phyloP scores from a whole-genome alignment of 1,139 yeast species.

The Hyphopichia burtonii region DNA sequence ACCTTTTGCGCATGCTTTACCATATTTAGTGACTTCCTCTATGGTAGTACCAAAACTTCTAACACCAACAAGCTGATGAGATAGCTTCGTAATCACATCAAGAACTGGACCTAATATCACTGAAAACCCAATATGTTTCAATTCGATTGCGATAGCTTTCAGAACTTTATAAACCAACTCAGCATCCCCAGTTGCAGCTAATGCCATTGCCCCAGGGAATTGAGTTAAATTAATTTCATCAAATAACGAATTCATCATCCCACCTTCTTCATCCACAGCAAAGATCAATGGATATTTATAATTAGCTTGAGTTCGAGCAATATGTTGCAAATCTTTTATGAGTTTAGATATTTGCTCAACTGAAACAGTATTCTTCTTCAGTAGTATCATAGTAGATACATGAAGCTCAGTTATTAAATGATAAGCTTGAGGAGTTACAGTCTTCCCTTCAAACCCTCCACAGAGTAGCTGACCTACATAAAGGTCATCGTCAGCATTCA shows the following conservation, averaged over 20 bases:
- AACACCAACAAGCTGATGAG: conserved; percentile 60
- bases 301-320: conserved; percentile 51
- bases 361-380: conserved; percentile 51
- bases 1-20: conserved; percentile 55
- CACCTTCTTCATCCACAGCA: conserved; percentile 82
- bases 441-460: conserved; percentile 63
- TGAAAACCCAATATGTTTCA: conserved; percentile 55
- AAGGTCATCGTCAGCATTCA: neutral
- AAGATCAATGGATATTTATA: conserved; percentile 62
- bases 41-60: conserved; percentile 63
- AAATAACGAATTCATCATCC: conserved; percentile 62
- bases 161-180: conserved; percentile 53
- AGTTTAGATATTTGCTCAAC: conserved; percentile 52
- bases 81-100: conserved; percentile 58
- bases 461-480: conserved; percentile 56
- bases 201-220: conserved; percentile 67
- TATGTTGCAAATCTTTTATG: conserved; percentile 53
- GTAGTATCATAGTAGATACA: conserved; percentile 58
- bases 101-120: conserved; percentile 64
- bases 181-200: conserved; percentile 55
- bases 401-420: conserved; percentile 54
- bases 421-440: conserved; percentile 55
- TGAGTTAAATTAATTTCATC: conserved; percentile 55
- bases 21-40: conserved; percentile 57
- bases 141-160: conserved; percentile 55